Evolutionary conservation across 441 rosid genomes (phyloP), one percentile per base, ranked within the genome.

Genomic region (Kokia cookei): DNA sequence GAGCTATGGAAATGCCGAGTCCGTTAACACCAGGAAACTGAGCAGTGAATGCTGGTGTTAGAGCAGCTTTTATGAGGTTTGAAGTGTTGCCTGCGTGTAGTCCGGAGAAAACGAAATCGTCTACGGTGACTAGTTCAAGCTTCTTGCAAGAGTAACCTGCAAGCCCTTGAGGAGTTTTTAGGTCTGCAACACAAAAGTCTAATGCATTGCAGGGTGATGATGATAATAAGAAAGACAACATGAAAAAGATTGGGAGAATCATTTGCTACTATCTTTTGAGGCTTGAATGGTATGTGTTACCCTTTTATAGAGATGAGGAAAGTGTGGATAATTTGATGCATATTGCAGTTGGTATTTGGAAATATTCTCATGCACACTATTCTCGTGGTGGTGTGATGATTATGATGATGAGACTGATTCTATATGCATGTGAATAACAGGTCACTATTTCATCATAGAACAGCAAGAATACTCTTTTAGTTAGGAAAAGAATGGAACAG

Each of bases 111-210:
- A 81, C 89, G 4, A 93, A 93, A 77, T 90, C 97, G 24, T 84
- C 29, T 9, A 69, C 86, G 0, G 86, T 84, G 75, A 91, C 88
- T 32, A 62, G 69, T 26, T 78, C 81, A 24, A 83, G 68, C 73
- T 73, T 78, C 89, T 83, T 90, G 92, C 97, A 93, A 48, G 90
- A 62, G 84, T 78, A 91, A 24, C 96, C 97, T 14, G 89, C 53
- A 15, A 93, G 98, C 69, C 84, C 75, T 32, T 88, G 88, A 1
- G 90, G 86, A 29, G 73, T 82, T 3, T 75, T 54, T 5, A 82
- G 73, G 80, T 90, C 88, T 17, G 83, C 96, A 4, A 93, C 97
- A 19, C 98, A 91, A 75, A 90, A 88, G 79, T 93, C 97, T 51
- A 88, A 74, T 17, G 97, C 94, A 69, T 77, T 43, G 74, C 91